Percentiles rank a stretch among this genome's conserved stretches.
These are phyloP conservation scores for Yarrowia osloensis DNA, from an alignment of 805 yeast species.

Conservation along the genomic window DNA sequence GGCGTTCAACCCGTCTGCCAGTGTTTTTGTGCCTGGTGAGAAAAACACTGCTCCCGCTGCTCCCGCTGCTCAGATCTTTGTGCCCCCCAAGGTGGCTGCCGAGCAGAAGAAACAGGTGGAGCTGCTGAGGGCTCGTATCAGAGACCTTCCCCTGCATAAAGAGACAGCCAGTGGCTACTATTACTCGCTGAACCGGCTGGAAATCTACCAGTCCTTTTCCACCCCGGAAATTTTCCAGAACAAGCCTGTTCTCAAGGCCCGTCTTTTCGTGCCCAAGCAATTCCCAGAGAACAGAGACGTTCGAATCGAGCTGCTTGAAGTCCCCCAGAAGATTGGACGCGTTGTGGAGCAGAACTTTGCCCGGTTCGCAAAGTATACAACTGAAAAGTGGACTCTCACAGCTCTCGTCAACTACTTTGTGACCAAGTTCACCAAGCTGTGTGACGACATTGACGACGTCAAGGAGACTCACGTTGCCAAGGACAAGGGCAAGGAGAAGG, in stretches of 20 bases:
- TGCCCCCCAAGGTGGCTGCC: conserved; percentile 33
- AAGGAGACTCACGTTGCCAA: background rate
- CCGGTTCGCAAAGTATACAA: conserved; percentile 12
- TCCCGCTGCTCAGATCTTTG: conserved; percentile 31
- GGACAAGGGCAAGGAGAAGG: conserved; percentile 16
- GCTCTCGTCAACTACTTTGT: conserved; percentile 23
- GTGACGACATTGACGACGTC: conserved; percentile 23
- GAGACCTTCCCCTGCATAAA: background rate
- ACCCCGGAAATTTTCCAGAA: conserved; percentile 22
- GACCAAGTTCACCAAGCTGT: conserved; percentile 15
- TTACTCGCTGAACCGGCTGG: background rate
- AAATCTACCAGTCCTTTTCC: conserved; percentile 23
- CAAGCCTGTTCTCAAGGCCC: conserved; percentile 18
- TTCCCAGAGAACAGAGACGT: conserved; percentile 17
- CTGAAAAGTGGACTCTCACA: conserved; percentile 13
- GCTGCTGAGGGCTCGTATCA: background rate
- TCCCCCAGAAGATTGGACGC: conserved; percentile 7
- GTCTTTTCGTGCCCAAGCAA: conserved; percentile 10
- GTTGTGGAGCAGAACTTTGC: conserved; percentile 25
- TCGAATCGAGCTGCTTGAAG: conserved; percentile 3
- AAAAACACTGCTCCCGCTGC: background rate
- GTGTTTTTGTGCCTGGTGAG: background rate
- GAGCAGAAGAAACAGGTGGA: conserved; percentile 35
- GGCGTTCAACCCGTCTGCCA: conserved; percentile 2
- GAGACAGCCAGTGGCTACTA: conserved; percentile 1